Evolutionary conservation across 1,284 basidiomycete species (phyloP).

Genomic region (Leccinum pachyderme): DNA sequence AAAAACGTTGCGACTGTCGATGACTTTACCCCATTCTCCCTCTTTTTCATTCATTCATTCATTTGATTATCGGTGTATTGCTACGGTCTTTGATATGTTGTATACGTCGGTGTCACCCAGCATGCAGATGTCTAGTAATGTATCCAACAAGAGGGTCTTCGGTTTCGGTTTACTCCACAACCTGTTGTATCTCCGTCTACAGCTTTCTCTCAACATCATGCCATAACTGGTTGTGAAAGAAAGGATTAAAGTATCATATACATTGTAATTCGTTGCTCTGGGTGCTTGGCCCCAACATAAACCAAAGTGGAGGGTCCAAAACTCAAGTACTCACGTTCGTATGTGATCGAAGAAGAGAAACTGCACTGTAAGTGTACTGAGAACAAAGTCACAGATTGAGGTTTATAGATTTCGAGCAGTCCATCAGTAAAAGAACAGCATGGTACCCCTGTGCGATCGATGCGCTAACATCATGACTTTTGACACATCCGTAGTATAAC

Average conservation of each 20-base stretch:
- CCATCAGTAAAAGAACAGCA: not conserved
- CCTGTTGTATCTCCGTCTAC: not conserved
- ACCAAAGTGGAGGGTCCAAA: not conserved
- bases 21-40: not conserved
- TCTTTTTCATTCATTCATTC: not conserved
- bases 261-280: not conserved
- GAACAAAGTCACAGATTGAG: not conserved
- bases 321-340: not conserved
- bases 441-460: constrained; percentile 3
- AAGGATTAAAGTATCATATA: not conserved
- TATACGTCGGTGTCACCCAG: not conserved
- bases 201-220: not conserved
- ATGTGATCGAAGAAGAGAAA: not conserved
- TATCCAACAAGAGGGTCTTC: no score
- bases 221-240: not conserved
- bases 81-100: constrained; percentile 4
- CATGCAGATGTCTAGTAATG: not conserved
- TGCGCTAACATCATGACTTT: constrained; percentile 1
- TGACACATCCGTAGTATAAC: not conserved
- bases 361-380: not conserved
- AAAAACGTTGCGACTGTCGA: no score
- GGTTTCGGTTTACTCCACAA: not conserved
- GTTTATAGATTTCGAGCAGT: not conserved
- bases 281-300: not conserved
- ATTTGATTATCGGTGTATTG: not conserved